A percentile compares a stretch with the other conserved stretches of the same genome.
phyloP scores from a whole-genome alignment of 768 basidiomycete genomes.

The Chiua virens region DNA sequence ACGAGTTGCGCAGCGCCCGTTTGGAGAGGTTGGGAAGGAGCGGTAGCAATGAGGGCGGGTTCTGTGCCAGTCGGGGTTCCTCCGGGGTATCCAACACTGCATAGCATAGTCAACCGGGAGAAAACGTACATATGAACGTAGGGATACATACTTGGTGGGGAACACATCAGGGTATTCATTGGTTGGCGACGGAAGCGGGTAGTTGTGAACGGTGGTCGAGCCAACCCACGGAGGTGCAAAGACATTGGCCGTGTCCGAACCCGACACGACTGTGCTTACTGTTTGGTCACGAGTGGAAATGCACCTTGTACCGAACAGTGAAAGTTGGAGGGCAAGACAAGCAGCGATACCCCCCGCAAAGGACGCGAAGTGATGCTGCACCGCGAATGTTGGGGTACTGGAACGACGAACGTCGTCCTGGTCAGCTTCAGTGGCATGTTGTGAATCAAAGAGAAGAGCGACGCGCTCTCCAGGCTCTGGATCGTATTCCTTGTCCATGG shows the following conservation, averaged over 20 bases:
- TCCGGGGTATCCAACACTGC: constrained; percentile 69
- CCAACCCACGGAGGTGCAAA: constrained; percentile 70
- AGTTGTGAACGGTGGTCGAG: constrained; percentile 66
- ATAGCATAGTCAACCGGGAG: not conserved
- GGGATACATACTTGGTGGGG: constrained; percentile 48
- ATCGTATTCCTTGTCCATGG: constrained; percentile 24
- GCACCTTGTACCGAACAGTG: constrained; percentile 34
- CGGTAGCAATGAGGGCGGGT: constrained; percentile 68
- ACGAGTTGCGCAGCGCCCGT: constrained; percentile 67
- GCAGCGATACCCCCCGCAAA: constrained; percentile 55
- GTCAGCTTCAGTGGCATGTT: constrained; percentile 8
- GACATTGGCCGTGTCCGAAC: constrained; percentile 24
- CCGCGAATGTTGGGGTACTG: constrained; percentile 6
- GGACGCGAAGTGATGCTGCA: constrained; percentile 43
- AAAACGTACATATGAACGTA: no score
- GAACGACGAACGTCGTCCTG: constrained; percentile 4
- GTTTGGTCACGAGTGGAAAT: constrained; percentile 24
- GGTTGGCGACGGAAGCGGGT: constrained; percentile 72
- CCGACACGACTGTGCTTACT: not conserved
- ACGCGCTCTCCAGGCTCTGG: constrained; percentile 49
- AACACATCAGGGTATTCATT: constrained; percentile 73
- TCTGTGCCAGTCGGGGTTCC: constrained; percentile 80
- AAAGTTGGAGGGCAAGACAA: constrained; percentile 51
- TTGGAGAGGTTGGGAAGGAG: constrained; percentile 76
- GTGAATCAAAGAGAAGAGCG: constrained; percentile 35